These are phyloP conservation scores for Thelonectria discophora DNA, from an alignment of 2,329 filamentous ascomycete species.

Conservation along the genomic window DNA sequence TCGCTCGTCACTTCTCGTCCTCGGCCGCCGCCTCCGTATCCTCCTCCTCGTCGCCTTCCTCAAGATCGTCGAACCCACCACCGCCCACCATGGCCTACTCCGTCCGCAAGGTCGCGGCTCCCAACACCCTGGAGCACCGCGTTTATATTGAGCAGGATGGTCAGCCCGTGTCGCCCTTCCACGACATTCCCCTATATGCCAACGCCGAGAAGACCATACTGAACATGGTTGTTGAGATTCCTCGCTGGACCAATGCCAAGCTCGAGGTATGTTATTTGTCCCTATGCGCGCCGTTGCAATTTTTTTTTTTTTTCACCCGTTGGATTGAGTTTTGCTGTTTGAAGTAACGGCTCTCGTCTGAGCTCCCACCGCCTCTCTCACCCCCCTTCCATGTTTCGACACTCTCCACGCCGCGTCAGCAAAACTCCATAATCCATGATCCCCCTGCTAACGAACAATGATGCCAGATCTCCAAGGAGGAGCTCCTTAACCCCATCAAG, in stretches of 20 bases:
- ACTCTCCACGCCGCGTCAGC: constrained; percentile 15
- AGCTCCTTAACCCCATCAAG: constrained; percentile 98
- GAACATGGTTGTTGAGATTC: constrained; percentile 99
- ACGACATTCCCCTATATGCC: constrained; percentile 98
- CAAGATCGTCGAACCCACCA: constrained; percentile 27
- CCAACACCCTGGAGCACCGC: constrained; percentile 96
- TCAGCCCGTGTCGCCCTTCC: constrained; percentile 91
- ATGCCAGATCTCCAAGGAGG: constrained; percentile 95
- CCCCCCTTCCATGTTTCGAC: constrained; percentile 26
- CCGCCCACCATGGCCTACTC: constrained; percentile 70
- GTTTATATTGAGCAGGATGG: constrained; percentile 99
- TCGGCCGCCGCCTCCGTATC: too few species aligned
- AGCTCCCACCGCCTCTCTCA: constrained; percentile 28
- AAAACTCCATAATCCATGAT: constrained; percentile 3
- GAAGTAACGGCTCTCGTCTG: constrained; percentile 17
- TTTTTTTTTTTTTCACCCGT: background rate
- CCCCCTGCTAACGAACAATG: constrained; percentile 35
- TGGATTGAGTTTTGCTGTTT: background rate
- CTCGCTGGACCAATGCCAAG: constrained; percentile 99
- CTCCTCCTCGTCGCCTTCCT: constrained; percentile 38
- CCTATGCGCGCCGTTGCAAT: background rate
- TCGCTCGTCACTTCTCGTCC: constrained; percentile 63
- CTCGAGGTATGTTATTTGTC: constrained; percentile 77
- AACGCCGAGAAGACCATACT: constrained; percentile 94
- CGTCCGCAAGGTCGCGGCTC: constrained; percentile 85